Conservation (phyloP, 352 stramenopile genomes). For the Pythium plurisporium region DNA sequence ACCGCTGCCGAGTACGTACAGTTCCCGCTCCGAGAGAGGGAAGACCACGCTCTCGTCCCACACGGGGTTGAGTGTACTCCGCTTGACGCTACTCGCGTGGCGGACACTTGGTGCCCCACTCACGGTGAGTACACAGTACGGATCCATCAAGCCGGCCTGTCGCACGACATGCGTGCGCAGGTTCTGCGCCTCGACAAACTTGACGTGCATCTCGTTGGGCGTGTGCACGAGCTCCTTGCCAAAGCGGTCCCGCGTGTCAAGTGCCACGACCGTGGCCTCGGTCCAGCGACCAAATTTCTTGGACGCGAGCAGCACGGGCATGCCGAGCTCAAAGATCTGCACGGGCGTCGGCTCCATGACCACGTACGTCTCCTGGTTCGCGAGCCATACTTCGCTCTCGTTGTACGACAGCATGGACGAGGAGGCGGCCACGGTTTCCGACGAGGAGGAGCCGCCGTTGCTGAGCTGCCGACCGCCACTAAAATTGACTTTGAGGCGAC, state of each 20-base stretch:
- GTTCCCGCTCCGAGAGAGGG: constrained; percentile 23
- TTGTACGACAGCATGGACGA: neutral
- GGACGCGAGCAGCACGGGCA: constrained; percentile 47
- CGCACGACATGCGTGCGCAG: constrained; percentile 28
- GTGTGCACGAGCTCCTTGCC: constrained; percentile 28
- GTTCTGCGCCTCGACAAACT: constrained; percentile 47
- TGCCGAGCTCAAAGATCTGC: constrained; percentile 42
- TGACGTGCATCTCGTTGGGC: constrained; percentile 56
- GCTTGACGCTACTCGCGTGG: constrained; percentile 38
- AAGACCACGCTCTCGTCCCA: constrained; percentile 35
- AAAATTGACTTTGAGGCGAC: constrained; percentile 58
- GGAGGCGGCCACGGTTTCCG: neutral
- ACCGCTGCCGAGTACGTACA: constrained; percentile 14
- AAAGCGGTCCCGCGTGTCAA: constrained; percentile 43
- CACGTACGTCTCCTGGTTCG: constrained; percentile 34
- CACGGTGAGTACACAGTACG: constrained; percentile 47
- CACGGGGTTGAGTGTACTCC: constrained; percentile 30
- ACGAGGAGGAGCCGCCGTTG: neutral
- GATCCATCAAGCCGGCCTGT: constrained; percentile 36
- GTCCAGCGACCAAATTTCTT: constrained; percentile 47
- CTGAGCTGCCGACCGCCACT: constrained; percentile 35
- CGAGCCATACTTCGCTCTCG: constrained; percentile 41
- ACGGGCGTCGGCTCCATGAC: constrained; percentile 46
- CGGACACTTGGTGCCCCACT: constrained; percentile 21
- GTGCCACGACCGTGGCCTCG: constrained; percentile 33